A percentile compares a stretch with the other conserved stretches of the same genome.
Evolutionary conservation across 2,329 filamentous ascomycete species (phyloP).

Genomic region (Sporothrix variecibatus): DNA sequence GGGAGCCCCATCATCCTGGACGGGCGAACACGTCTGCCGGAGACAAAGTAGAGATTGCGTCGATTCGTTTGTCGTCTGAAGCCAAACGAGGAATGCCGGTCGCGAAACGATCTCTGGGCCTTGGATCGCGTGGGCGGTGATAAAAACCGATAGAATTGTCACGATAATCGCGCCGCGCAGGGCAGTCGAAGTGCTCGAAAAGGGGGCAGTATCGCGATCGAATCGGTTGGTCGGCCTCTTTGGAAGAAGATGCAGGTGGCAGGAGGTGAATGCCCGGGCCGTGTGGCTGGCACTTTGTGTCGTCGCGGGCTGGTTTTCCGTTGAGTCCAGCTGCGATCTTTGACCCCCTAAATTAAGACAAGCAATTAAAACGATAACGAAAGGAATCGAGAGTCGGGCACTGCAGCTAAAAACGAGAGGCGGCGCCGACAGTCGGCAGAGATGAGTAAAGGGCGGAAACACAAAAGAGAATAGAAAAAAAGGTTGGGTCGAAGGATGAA

Average conservation of each 20-base stretch:
- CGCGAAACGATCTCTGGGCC: background rate
- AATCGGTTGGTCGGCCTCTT: background rate
- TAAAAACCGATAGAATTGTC: background rate
- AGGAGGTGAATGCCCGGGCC: background rate
- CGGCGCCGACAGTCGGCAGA: background rate
- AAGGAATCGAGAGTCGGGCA: background rate
- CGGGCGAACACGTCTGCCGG: slow-evolving; percentile 18
- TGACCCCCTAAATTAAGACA: slow-evolving; percentile 19
- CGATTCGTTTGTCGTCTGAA: background rate
- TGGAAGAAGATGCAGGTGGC: background rate
- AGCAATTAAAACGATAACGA: slow-evolving; percentile 22
- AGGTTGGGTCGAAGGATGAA: background rate
- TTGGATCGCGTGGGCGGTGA: background rate
- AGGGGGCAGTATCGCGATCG: background rate
- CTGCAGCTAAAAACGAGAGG: background rate
- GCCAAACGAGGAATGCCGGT: background rate
- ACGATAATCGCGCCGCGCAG: slow-evolving; percentile 11
- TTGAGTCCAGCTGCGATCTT: background rate
- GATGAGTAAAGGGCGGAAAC: background rate
- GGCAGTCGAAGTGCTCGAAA: background rate
- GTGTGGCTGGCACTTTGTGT: background rate
- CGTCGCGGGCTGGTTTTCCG: background rate
- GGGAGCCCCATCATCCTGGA: slow-evolving; percentile 25
- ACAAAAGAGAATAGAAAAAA: background rate
- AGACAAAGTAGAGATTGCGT: background rate